Percentiles rank a stretch among this genome's conserved stretches.
Evolutionary conservation across 2,329 filamentous ascomycete species (phyloP).

Genomic region (Colletotrichum tropicale): DNA sequence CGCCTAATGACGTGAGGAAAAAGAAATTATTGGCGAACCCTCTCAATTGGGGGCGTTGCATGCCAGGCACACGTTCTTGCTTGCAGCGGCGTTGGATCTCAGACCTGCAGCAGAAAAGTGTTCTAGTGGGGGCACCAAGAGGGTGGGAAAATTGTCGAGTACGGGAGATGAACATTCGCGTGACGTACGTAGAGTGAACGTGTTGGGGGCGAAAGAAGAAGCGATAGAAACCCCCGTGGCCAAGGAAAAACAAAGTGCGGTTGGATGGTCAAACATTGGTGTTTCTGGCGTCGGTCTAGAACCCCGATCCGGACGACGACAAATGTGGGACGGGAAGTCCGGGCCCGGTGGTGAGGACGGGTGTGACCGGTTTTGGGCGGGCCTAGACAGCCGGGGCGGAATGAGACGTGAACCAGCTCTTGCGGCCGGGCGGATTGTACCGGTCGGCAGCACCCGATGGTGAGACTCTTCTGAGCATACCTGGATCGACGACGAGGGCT

Average conservation of each 20-base stretch:
- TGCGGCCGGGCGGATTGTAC: background rate
- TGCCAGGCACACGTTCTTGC: background rate
- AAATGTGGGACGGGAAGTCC: background rate
- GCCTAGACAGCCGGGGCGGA: conserved; percentile 1
- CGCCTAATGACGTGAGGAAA: background rate
- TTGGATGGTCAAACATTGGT: background rate
- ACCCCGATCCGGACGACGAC: background rate
- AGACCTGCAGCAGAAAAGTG: background rate
- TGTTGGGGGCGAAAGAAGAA: background rate
- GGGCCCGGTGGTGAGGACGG: background rate
- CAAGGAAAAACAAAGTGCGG: background rate
- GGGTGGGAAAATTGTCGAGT: background rate
- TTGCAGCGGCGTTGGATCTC: background rate
- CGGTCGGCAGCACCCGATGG: background rate
- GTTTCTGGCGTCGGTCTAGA: background rate
- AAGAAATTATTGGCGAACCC: background rate
- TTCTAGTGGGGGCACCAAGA: background rate
- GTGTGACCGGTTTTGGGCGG: background rate
- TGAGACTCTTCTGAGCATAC: background rate
- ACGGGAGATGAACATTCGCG: background rate
- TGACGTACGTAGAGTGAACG: background rate
- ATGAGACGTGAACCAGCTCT: background rate
- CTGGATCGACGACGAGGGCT: background rate
- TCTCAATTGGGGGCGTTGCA: background rate
- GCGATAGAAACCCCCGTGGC: too few species aligned